Base-by-base conservation (phyloP, 225 moss, liverwort and hornwort genomes). In the Physcomitrellopsis africana region DNA sequence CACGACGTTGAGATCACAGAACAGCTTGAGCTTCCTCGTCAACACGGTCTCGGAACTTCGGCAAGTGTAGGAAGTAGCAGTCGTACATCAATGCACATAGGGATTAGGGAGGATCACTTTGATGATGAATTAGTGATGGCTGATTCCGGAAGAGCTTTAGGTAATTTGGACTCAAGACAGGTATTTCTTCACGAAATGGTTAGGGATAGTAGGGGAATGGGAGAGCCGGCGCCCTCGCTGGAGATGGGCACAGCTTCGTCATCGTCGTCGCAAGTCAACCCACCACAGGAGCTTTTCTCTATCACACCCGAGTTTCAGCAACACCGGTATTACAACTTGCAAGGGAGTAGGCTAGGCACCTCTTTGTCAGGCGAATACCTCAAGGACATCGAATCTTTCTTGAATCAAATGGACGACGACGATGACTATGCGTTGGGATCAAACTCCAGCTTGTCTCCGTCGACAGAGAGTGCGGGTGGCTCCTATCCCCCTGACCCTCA, bases 381-480 rank as follows among this genome's bases (percentile, higher is more conserved):
- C 42, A 78, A 61, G 65, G 76, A 86, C 29, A 78, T 86, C 14
- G 63, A 60, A 16, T 72, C 51, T 18, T 83, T 86, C 15, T 60
- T 86, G 44, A 76, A 83, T 29, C 78, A 69, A 7, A 67, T 60
- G 60, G 49, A 69, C 60, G 75, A 81, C 24, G 77, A 68, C 23
- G 72, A 78, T 15, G 71, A 86, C 10, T 29, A 71, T 22, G 64
- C 29, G 1, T 79, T 73, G 3, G 80, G 42, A 42, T 83, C 86
- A 45, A 83, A 76, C 54, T 83, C 81, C 15, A 86, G 86, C 58
- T 69, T 22, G 1, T 83, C 80, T 0, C 80, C 77, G 10, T 69
- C 82, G 8, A 20, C 61, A 17, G 85, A 79, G 57, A 77, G 77
- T 74, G 79, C 45, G 1, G 65, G 43, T 51, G 73, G 56, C 45